phyloP scores from a whole-genome alignment of 495 filamentous ascomycete species.

The Aspergillus steynii region DNA sequence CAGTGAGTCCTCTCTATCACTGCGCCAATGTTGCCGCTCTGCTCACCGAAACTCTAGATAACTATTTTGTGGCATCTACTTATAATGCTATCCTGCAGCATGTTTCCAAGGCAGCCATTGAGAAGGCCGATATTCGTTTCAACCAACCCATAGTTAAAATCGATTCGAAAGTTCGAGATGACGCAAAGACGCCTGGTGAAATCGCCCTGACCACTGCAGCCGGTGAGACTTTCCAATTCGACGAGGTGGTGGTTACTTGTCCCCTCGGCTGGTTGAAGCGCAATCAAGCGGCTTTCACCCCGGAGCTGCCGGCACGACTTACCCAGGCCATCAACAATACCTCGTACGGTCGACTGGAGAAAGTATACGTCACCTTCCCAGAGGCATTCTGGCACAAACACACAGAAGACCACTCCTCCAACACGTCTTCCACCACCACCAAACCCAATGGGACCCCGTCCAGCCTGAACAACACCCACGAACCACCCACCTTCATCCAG shows the following conservation, averaged over 20 bases:
- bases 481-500: slow-evolving; percentile 32
- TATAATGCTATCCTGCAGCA: slow-evolving; percentile 73
- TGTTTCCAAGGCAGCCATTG: slow-evolving; percentile 63
- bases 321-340: slow-evolving; percentile 71
- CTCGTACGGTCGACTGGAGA: slow-evolving; percentile 87
- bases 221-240: slow-evolving; percentile 60
- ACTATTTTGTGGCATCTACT: slow-evolving; percentile 84
- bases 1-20: slow-evolving; percentile 48
- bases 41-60: slow-evolving; percentile 55
- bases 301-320: slow-evolving; percentile 65
- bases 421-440: slow-evolving; percentile 9
- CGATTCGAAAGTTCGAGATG: slow-evolving; percentile 25
- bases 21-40: not conserved
- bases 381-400: slow-evolving; percentile 60
- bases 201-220: slow-evolving; percentile 57
- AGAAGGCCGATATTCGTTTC: slow-evolving; percentile 62
- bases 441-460: slow-evolving; percentile 3
- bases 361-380: slow-evolving; percentile 88
- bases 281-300: slow-evolving; percentile 69
- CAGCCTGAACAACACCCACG: not conserved
- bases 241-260: slow-evolving; percentile 81
- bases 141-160: slow-evolving; percentile 57
- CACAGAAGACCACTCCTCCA: slow-evolving; percentile 2
- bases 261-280: slow-evolving; percentile 89
- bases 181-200: slow-evolving; percentile 17